These are phyloP conservation scores for Pholiota adiposa DNA, from an alignment of 1,284 basidiomycete species.

Conservation along the genomic window DNA sequence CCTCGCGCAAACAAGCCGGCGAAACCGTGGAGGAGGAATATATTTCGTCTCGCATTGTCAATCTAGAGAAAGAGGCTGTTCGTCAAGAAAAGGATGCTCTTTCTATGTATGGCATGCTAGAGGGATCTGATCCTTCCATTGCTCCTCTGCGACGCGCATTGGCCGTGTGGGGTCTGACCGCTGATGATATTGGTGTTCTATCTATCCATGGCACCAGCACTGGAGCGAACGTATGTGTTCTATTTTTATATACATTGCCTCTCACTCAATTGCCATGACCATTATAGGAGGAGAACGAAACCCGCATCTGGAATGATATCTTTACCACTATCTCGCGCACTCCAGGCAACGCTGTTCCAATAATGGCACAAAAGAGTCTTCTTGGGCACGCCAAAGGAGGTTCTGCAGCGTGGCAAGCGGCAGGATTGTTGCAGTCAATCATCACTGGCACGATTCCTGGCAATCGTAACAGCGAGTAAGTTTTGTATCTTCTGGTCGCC, in stretches of 20 bases:
- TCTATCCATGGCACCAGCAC: conserved; percentile 97
- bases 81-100: conserved; percentile 92
- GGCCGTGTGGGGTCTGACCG: conserved; percentile 94
- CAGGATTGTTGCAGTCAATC: conserved; percentile 90
- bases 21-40: conserved; percentile 68
- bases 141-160: conserved; percentile 93
- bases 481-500: conserved; percentile 18
- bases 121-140: conserved; percentile 82
- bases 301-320: conserved; percentile 94
- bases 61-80: conserved; percentile 88
- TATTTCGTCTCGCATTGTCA: conserved; percentile 72
- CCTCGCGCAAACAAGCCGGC: conserved; percentile 60
- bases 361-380: conserved; percentile 97
- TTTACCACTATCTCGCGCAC: conserved; percentile 89
- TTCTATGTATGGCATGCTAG: conserved; percentile 93
- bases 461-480: conserved; percentile 93
- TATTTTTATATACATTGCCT: conserved; percentile 1
- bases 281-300: conserved; percentile 95
- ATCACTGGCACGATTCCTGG: conserved; percentile 92
- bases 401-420: conserved; percentile 97
- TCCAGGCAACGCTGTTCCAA: conserved; percentile 92
- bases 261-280: conserved; percentile 7
- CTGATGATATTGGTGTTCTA: conserved; percentile 89
- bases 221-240: conserved; percentile 77
- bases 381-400: conserved; percentile 97